Percentiles rank a stretch among this genome's conserved stretches.
Conservation (phyloP, 2,329 filamentous ascomycete genomes). For the Colletotrichum sp. region DNA sequence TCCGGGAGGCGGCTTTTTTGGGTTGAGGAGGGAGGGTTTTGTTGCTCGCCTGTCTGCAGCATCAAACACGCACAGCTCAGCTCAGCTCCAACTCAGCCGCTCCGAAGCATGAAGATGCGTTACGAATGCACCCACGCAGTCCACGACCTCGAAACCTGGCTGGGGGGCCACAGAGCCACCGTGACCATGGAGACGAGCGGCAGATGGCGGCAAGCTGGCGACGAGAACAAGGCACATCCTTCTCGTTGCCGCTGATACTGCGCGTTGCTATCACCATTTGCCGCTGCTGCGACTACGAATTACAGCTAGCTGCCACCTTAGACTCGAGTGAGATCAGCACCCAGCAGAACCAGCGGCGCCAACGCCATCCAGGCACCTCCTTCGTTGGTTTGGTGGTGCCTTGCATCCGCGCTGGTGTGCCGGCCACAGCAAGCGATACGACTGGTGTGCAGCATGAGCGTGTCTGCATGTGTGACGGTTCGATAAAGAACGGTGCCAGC, state of each 20-base stretch:
- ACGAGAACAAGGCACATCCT: background rate
- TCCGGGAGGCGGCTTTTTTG: background rate
- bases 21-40: background rate
- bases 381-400: constrained; percentile 14
- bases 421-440: constrained; percentile 14
- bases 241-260: constrained; percentile 2
- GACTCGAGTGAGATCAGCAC: constrained; percentile 7
- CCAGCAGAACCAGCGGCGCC: constrained; percentile 3
- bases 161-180: background rate
- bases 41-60: background rate
- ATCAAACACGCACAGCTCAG: background rate
- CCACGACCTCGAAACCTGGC: background rate
- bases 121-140: constrained; percentile 1
- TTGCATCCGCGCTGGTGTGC: constrained; percentile 16
- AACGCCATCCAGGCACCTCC: background rate
- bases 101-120: constrained; percentile 9
- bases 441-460: constrained; percentile 18
- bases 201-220: constrained; percentile 1
- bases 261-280: constrained; percentile 3
- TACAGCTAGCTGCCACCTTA: background rate
- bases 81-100: constrained; percentile 1
- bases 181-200: constrained; percentile 8
- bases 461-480: constrained; percentile 18
- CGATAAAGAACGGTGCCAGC: constrained; percentile 10
- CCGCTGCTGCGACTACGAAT: constrained; percentile 4